Percentiles rank a stretch among this genome's conserved stretches.
Conservation (phyloP, 768 basidiomycete species). For the Floccularia luteovirens region DNA sequence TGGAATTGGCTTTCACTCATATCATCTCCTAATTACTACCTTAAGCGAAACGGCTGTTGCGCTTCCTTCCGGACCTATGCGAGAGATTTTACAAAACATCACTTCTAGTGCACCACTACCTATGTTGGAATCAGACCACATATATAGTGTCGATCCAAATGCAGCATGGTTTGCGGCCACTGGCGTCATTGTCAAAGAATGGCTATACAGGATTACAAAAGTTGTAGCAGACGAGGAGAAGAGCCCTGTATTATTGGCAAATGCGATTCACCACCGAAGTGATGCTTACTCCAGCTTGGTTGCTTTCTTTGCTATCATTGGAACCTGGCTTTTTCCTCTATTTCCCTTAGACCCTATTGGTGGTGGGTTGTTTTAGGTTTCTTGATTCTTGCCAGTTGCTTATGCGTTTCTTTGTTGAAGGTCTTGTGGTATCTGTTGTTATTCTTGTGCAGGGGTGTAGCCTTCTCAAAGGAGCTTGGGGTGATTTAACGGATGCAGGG, state of each 20-base stretch:
- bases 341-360: conserved; percentile 91
- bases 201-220: conserved; percentile 85
- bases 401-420: conserved; percentile 24
- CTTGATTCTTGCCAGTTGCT: not conserved
- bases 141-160: conserved; percentile 75
- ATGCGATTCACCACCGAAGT: conserved; percentile 95
- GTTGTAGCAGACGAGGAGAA: conserved; percentile 87
- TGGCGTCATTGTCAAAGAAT: conserved; percentile 83
- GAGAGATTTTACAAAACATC: conserved; percentile 53
- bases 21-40: conserved; percentile 70
- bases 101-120: conserved; percentile 51
- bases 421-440: conserved; percentile 82
- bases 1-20: conserved; percentile 88
- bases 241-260: conserved; percentile 89
- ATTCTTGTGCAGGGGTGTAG: conserved; percentile 74
- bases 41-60: conserved; percentile 59
- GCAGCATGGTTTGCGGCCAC: conserved; percentile 94
- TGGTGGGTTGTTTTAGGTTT: conserved; percentile 37
- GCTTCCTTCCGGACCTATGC: conserved; percentile 55
- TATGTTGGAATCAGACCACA: conserved; percentile 45
- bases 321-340: conserved; percentile 80
- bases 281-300: conserved; percentile 93
- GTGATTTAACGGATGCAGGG: conserved; percentile 81
- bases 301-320: conserved; percentile 87
- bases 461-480: conserved; percentile 62